Conservation (phyloP, 1,284 basidiomycete species). For the Entoloma clypeatum region DNA sequence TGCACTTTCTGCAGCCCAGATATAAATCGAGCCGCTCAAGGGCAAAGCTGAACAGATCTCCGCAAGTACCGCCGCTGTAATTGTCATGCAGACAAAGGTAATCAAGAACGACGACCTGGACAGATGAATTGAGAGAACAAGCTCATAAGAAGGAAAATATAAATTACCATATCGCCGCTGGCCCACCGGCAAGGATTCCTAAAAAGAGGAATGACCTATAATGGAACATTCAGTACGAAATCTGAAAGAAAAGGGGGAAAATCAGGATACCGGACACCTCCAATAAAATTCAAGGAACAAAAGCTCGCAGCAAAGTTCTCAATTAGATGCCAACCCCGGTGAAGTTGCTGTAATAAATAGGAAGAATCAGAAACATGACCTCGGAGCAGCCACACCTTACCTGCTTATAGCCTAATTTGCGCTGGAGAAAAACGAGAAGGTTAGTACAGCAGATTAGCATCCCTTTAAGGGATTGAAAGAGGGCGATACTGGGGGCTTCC, state of each 20-base stretch:
- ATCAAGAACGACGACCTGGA: constrained; percentile 75
- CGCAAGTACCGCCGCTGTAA: constrained; percentile 80
- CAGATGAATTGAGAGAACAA: constrained; percentile 7
- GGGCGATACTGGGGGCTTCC: constrained; percentile 77
- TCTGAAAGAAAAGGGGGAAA: neutral
- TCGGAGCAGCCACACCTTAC: constrained; percentile 36
- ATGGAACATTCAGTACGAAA: neutral
- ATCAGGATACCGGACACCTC: constrained; percentile 62
- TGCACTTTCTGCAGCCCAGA: constrained; percentile 87
- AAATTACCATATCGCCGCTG: constrained; percentile 72
- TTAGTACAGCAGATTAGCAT: constrained; percentile 48
- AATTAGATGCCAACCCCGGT: constrained; percentile 74
- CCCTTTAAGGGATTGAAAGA: constrained; percentile 35
- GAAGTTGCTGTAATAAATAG: constrained; percentile 56
- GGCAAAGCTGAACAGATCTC: constrained; percentile 86
- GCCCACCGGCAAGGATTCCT: constrained; percentile 79
- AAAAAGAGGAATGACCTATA: constrained; percentile 72
- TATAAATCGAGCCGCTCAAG: constrained; percentile 84
- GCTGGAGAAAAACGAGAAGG: constrained; percentile 44
- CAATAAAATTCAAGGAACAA: constrained; percentile 82
- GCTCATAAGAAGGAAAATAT: neutral
- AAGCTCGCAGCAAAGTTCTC: constrained; percentile 86
- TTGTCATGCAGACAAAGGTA: constrained; percentile 79
- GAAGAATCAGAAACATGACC: constrained; percentile 9
- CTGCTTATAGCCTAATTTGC: constrained; percentile 77